Percentiles rank a stretch among this genome's conserved stretches.
Conservation (phyloP, 108 stramenopile species). For the Skeletonema tropicum region DNA sequence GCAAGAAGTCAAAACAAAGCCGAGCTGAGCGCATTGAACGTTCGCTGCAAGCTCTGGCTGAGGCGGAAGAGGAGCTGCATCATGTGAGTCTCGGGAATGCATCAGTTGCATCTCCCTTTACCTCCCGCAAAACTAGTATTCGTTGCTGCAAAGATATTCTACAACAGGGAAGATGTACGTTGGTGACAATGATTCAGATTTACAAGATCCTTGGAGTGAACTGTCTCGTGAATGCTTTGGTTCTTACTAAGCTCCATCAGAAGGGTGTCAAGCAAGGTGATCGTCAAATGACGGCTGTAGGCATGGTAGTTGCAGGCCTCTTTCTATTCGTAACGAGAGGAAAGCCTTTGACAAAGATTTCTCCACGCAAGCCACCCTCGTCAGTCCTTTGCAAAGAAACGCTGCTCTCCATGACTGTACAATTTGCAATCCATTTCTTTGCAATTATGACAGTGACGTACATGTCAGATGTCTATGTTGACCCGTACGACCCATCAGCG, state of each 20-base stretch:
- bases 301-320: conserved; percentile 84
- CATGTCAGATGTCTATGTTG: conserved; percentile 66
- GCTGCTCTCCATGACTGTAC: conserved; percentile 75
- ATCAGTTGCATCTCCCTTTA: conserved; percentile 97
- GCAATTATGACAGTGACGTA: conserved; percentile 65
- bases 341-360: conserved; percentile 86
- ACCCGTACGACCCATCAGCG: conserved; percentile 74
- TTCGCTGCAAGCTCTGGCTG: conserved; percentile 63
- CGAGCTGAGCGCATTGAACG: conserved; percentile 42
- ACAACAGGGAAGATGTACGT: conserved; percentile 95
- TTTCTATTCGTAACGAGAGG: conserved; percentile 94
- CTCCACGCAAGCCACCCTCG: conserved; percentile 76
- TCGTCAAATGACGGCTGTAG: conserved; percentile 89
- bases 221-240: conserved; percentile 94
- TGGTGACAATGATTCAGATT: conserved; percentile 93
- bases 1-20: conserved; percentile 35
- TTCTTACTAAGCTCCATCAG: conserved; percentile 90
- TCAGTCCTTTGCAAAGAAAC: conserved; percentile 85
- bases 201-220: conserved; percentile 98
- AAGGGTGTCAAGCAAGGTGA: conserved; percentile 97
- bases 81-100: conserved; percentile 93
- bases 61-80: conserved; percentile 82
- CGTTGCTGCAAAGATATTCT: conserved; percentile 85
- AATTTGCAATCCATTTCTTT: conserved; percentile 87
- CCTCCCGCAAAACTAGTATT: conserved; percentile 86